Percentiles rank a stretch among this genome's conserved stretches.
These are phyloP conservation scores for Ceriops zippeliana DNA, from an alignment of 345 rosid species.

Conservation along the genomic window DNA sequence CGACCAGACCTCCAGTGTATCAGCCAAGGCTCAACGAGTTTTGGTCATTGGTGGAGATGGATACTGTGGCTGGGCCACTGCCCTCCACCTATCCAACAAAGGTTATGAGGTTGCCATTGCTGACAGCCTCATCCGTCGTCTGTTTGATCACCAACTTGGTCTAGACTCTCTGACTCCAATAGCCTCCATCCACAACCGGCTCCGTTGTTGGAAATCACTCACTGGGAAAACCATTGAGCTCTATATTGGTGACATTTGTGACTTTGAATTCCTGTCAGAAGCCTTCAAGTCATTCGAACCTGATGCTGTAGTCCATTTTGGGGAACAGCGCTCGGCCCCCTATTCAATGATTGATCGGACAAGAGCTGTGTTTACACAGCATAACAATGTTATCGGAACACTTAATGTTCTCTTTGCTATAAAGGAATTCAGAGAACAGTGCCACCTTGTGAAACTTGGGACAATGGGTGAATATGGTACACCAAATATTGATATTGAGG, in stretches of 20 bases:
- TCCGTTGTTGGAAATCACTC: conserved; percentile 79
- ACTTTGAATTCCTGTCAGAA: conserved; percentile 84
- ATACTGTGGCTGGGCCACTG: conserved; percentile 98
- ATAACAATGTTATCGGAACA: conserved; percentile 93
- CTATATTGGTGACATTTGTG: conserved; percentile 83
- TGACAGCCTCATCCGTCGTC: conserved; percentile 82
- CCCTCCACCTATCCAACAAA: conserved; percentile 81
- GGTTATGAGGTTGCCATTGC: conserved; percentile 81
- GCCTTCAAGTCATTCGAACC: conserved; percentile 83
- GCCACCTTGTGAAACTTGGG: conserved; percentile 94
- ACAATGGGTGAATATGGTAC: conserved; percentile 99
- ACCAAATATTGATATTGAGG: conserved; percentile 97
- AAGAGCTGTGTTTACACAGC: conserved; percentile 84
- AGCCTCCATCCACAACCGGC: conserved; percentile 71
- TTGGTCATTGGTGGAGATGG: conserved; percentile 99
- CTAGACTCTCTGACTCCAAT: conserved; percentile 87
- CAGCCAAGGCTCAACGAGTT: conserved; percentile 58
- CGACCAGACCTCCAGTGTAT: conserved; percentile 28
- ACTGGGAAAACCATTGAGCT: conserved; percentile 83
- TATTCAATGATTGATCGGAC: conserved; percentile 97
- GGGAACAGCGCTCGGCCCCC: conserved; percentile 95
- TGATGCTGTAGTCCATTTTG: conserved; percentile 89
- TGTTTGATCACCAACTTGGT: conserved; percentile 89
- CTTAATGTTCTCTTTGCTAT: conserved; percentile 92
- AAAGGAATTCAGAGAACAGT: conserved; percentile 79